Percentiles rank a stretch among this genome's conserved stretches.
Conservation (phyloP, 768 basidiomycete genomes). For the Russula dissimulans region DNA sequence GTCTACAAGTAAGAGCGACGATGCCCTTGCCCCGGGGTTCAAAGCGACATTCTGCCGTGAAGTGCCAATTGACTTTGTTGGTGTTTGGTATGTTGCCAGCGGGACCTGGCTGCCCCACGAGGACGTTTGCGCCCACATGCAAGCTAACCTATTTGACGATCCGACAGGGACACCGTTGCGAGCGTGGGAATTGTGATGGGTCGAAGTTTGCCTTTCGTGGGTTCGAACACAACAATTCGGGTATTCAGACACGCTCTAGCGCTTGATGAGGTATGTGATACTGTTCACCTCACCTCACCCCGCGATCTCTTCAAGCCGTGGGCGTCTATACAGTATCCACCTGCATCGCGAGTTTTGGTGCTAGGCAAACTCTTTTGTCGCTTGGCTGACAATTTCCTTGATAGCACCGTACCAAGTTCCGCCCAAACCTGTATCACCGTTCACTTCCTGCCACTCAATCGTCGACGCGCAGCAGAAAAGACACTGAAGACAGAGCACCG, state of each 20-base stretch:
- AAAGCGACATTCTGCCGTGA: constrained; percentile 59
- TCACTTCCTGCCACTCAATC: constrained; percentile 20
- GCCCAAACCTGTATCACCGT: constrained; percentile 54
- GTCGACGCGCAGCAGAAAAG: not conserved
- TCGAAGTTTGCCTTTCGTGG: constrained; percentile 57
- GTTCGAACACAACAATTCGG: constrained; percentile 51
- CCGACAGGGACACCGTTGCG: constrained; percentile 63
- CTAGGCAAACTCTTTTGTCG: too few species aligned
- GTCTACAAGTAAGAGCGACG: constrained; percentile 36
- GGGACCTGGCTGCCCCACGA: too few species aligned
- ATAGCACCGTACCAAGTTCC: constrained; percentile 58
- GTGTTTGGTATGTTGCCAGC: constrained; percentile 50
- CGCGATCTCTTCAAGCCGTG: too few species aligned
- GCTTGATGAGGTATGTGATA: constrained; percentile 55
- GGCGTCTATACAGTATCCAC: too few species aligned
- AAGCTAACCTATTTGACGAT: not conserved
- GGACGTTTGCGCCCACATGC: too few species aligned
- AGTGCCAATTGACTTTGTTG: constrained; percentile 71
- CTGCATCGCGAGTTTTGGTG: too few species aligned
- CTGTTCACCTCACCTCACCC: not conserved
- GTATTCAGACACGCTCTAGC: constrained; percentile 71
- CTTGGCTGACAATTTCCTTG: not conserved
- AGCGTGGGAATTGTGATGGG: constrained; percentile 61
- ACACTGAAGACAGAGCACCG: too few species aligned
- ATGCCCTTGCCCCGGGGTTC: constrained; percentile 50